phyloP scores from a whole-genome alignment of 371 early-diverging fungal species.

The Lichtheimia hyalospora region DNA sequence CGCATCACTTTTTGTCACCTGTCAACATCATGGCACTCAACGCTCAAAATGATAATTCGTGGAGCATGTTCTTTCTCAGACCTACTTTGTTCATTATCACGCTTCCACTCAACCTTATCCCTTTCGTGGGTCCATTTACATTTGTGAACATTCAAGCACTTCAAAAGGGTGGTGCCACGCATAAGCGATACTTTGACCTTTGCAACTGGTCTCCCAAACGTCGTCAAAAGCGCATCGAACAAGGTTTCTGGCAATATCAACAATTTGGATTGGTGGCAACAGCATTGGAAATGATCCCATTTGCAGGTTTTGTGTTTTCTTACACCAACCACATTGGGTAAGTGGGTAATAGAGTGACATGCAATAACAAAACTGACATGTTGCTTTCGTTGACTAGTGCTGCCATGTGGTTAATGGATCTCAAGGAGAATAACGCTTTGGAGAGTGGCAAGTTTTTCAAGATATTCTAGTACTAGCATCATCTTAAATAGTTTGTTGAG shows the following conservation, averaged over 20 bases:
- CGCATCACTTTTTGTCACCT: slow-evolving; percentile 27
- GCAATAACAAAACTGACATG: neutral
- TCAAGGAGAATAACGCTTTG: slow-evolving; percentile 9
- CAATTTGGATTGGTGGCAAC: slow-evolving; percentile 43
- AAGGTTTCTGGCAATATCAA: slow-evolving; percentile 33
- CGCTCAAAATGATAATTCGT: slow-evolving; percentile 26
- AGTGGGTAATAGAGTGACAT: neutral
- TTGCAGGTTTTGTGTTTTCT: slow-evolving; percentile 40
- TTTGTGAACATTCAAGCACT: slow-evolving; percentile 37
- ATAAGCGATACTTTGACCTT: slow-evolving; percentile 37
- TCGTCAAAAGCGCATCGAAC: slow-evolving; percentile 31
- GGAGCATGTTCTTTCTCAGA: slow-evolving; percentile 21
- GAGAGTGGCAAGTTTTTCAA: slow-evolving; percentile 6
- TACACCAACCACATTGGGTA: slow-evolving; percentile 49
- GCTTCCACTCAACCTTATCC: slow-evolving; percentile 35
- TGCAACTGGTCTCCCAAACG: slow-evolving; percentile 28
- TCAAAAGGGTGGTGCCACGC: slow-evolving; percentile 31
- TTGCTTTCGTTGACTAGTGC: slow-evolving; percentile 19
- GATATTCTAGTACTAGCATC: slow-evolving; percentile 1
- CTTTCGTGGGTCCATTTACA: slow-evolving; percentile 29
- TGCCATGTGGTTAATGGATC: slow-evolving; percentile 44
- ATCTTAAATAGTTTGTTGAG: too few species aligned
- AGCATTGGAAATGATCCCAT: slow-evolving; percentile 42
- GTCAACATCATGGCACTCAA: slow-evolving; percentile 28
- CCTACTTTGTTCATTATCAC: slow-evolving; percentile 30